Evolutionary conservation across 2,329 filamentous ascomycete species (phyloP).

Genomic region (Colletotrichum sp.): DNA sequence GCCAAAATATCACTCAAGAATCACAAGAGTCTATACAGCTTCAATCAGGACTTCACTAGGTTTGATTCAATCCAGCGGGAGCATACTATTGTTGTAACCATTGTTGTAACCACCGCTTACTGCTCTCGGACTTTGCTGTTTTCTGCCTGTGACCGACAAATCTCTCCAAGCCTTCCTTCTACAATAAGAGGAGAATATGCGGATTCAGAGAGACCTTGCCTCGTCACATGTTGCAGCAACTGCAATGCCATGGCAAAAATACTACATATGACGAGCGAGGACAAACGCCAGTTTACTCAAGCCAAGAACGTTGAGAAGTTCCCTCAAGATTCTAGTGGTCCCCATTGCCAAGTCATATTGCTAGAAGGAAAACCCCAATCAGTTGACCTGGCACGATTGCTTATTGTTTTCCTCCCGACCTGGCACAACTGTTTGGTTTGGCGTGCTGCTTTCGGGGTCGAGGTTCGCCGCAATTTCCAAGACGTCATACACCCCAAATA

Average conservation of each 20-base stretch:
- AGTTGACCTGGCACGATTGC: background rate
- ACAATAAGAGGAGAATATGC: background rate
- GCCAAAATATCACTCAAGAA: background rate
- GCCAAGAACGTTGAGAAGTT: background rate
- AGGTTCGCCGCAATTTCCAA: background rate
- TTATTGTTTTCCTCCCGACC: background rate
- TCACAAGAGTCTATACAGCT: background rate
- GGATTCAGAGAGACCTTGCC: background rate
- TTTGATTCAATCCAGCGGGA: background rate
- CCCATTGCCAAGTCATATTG: background rate
- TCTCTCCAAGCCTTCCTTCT: background rate
- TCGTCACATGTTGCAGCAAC: background rate
- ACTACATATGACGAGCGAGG: background rate
- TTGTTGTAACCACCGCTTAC: background rate
- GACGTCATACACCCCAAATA: background rate
- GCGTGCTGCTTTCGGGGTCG: background rate
- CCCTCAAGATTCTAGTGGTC: background rate
- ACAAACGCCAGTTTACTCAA: background rate
- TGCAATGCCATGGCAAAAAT: background rate
- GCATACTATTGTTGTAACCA: background rate
- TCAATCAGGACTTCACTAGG: background rate
- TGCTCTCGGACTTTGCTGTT: background rate
- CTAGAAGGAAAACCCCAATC: background rate
- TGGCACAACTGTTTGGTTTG: accelerated
- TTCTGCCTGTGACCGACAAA: background rate